Percentiles rank a stretch among this genome's conserved stretches.
These are phyloP conservation scores for Salvia miltiorrhiza DNA, from an alignment of 257 asterid genomes.

Conservation along the genomic window DNA sequence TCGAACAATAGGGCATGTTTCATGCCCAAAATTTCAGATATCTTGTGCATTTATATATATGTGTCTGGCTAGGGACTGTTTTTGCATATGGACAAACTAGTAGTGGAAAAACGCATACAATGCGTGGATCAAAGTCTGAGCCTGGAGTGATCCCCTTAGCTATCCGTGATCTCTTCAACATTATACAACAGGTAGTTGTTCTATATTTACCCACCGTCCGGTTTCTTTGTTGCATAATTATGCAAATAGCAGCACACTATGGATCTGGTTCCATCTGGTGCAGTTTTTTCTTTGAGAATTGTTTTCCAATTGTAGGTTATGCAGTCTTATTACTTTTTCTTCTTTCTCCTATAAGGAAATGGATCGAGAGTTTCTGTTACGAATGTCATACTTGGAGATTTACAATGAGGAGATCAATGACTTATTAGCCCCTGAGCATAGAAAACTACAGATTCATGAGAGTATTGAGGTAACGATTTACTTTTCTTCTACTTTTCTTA, in stretches of 20 bases:
- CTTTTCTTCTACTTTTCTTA: neutral
- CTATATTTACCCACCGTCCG: neutral
- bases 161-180: slow-evolving; percentile 67
- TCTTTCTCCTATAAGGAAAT: slow-evolving; percentile 41
- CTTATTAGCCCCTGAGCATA: slow-evolving; percentile 89
- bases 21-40: neutral
- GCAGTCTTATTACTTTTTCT: slow-evolving; percentile 2
- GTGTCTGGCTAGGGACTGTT: slow-evolving; percentile 62
- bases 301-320: slow-evolving; percentile 2
- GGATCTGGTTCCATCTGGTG: neutral
- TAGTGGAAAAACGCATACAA: slow-evolving; percentile 93
- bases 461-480: slow-evolving; percentile 66
- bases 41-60: slow-evolving; percentile 2
- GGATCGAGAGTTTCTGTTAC: slow-evolving; percentile 80
- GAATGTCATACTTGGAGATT: slow-evolving; percentile 98
- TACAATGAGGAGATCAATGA: slow-evolving; percentile 97
- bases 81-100: slow-evolving; percentile 99
- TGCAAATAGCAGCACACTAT: neutral
- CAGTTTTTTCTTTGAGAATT: slow-evolving; percentile 9
- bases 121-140: slow-evolving; percentile 87
- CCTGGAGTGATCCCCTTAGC: slow-evolving; percentile 95
- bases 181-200: slow-evolving; percentile 63
- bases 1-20: neutral
- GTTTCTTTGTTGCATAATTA: slow-evolving; percentile 1
- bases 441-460: slow-evolving; percentile 89